A percentile compares a stretch with the other conserved stretches of the same genome.
These are phyloP conservation scores for Neospora caninum DNA, from an alignment of 169 alveolate genomes.

Conservation along the genomic window DNA sequence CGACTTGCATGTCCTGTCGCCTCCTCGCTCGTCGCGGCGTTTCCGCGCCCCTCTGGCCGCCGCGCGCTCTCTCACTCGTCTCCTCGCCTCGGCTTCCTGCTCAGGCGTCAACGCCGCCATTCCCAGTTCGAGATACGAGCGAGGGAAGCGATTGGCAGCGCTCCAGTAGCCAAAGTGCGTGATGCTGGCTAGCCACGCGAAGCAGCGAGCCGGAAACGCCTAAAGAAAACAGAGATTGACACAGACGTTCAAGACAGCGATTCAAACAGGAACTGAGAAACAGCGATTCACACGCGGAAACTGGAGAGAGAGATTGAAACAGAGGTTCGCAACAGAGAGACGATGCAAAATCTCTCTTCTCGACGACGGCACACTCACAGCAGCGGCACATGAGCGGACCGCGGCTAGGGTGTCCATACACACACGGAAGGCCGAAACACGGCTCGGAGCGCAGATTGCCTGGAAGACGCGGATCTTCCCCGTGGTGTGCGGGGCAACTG, in stretches of 20 bases:
- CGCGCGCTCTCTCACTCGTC: not conserved
- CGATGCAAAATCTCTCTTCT: too few relatives aligned
- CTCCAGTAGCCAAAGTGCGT: not conserved
- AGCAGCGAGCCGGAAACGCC: constrained; percentile 34
- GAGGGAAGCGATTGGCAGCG: constrained; percentile 35
- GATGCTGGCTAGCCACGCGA: constrained; percentile 6
- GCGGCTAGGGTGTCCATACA: too few relatives aligned
- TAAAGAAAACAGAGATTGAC: not conserved
- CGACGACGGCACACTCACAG: too few relatives aligned
- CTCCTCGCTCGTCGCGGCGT: not conserved
- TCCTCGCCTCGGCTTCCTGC: not conserved
- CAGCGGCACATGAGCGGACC: too few relatives aligned
- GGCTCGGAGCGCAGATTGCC: too few relatives aligned
- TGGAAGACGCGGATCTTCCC: too few relatives aligned
- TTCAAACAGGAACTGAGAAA: not conserved
- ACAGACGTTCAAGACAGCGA: not conserved
- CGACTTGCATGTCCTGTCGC: not conserved
- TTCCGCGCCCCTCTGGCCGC: not conserved
- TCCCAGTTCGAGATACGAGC: not conserved
- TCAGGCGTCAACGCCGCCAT: constrained; percentile 3
- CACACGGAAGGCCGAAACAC: too few relatives aligned
- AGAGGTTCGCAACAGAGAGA: too few relatives aligned
- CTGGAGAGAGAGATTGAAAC: too few relatives aligned
- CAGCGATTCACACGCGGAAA: too few relatives aligned
- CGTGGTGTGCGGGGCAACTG: too few relatives aligned